phyloP scores from a whole-genome alignment of 768 basidiomycete species.

The Trametes cubensis region DNA sequence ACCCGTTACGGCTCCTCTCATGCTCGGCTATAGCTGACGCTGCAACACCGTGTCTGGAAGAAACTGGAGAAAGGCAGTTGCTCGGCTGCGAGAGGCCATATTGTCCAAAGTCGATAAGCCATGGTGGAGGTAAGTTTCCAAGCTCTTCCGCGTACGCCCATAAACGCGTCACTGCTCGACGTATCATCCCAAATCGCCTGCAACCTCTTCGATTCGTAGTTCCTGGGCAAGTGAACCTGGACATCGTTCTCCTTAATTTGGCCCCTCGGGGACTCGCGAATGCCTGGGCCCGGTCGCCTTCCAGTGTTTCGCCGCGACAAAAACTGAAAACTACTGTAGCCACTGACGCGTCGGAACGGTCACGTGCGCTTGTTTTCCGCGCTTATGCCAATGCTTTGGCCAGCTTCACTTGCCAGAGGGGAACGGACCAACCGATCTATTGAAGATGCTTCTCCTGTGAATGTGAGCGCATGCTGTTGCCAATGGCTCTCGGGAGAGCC shows the following conservation, averaged over 20 bases:
- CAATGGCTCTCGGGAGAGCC: not conserved
- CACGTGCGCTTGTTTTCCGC: conserved; percentile 14
- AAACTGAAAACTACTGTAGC: conserved; percentile 1
- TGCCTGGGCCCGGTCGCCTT: conserved; percentile 6
- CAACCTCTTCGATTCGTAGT: not conserved
- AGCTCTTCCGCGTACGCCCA: conserved; percentile 1
- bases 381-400: not conserved
- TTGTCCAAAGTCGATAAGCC: not conserved
- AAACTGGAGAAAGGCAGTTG: not conserved
- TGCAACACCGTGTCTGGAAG: not conserved
- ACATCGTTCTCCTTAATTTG: no score
- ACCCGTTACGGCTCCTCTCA: not conserved
- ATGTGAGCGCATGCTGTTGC: no score
- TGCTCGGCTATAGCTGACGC: not conserved
- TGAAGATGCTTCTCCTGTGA: no score
- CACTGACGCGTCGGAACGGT: conserved; percentile 24
- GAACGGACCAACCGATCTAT: no score
- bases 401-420: not conserved
- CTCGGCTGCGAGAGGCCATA: no score
- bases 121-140: conserved; percentile 8
- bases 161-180: not conserved
- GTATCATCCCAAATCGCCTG: not conserved
- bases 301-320: conserved; percentile 6
- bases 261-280: not conserved
- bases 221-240: not conserved